Percentiles rank a stretch among this genome's conserved stretches.
These are phyloP conservation scores for Termitomyces sp. DNA, from an alignment of 1,284 basidiomycete species.

Conservation along the genomic window DNA sequence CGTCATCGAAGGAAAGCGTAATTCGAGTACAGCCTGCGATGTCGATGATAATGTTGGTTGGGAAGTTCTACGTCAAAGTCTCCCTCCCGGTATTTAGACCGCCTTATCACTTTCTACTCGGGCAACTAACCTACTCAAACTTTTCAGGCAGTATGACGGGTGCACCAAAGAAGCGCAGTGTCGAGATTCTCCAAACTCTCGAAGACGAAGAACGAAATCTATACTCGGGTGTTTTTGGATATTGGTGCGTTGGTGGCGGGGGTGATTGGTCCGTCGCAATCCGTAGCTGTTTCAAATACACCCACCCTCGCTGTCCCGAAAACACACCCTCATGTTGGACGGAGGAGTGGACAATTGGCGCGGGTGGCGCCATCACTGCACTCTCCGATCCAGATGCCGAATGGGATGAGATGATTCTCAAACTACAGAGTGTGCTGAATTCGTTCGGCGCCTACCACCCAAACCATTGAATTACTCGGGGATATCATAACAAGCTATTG, in stretches of 20 bases:
- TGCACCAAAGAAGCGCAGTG: conserved; percentile 91
- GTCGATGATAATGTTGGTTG: conserved; percentile 57
- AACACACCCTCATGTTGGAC: conserved; percentile 2
- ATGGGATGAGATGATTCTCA: conserved; percentile 92
- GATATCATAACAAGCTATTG: neutral
- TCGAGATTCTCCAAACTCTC: conserved; percentile 83
- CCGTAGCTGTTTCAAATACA: conserved; percentile 83
- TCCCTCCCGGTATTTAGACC: conserved; percentile 70
- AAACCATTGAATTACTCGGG: neutral
- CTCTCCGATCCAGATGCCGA: conserved; percentile 83
- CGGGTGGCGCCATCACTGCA: conserved; percentile 94
- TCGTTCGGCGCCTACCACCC: conserved; percentile 39
- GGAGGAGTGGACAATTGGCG: conserved; percentile 77
- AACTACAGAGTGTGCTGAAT: conserved; percentile 69
- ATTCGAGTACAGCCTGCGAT: conserved; percentile 26
- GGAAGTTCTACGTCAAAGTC: conserved; percentile 73
- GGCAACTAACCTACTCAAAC: neutral
- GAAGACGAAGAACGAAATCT: conserved; percentile 72
- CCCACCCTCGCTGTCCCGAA: conserved; percentile 29
- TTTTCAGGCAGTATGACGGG: conserved; percentile 93
- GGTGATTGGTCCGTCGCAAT: conserved; percentile 97
- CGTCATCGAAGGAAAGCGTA: conserved; percentile 74
- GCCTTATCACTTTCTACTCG: neutral
- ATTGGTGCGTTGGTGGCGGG: conserved; percentile 84
- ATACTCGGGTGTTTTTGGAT: conserved; percentile 95